Evolutionary conservation across 345 rosid genomes (phyloP), one percentile per base, ranked within the genome.

Genomic region (Linum usitatissimum): DNA sequence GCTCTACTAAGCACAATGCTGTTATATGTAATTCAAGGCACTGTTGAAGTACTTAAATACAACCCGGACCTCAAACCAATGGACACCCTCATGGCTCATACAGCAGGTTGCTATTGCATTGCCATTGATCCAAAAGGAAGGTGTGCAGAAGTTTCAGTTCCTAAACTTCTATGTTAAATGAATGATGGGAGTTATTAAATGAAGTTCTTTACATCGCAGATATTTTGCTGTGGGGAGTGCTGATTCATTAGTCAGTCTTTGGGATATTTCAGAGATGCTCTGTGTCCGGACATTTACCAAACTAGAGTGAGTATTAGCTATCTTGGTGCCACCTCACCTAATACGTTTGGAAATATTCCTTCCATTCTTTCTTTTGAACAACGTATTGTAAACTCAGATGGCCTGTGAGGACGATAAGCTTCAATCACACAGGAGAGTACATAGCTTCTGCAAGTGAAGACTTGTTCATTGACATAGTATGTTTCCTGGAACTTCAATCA

Each of bases 221-320:
- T 87, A 90, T 75, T 93, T 93, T 81, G 97, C 97, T 59, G 95
- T 93, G 30, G 99, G 99, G 69, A 93, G 99, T 83, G 97, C 99
- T 9, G 99, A 90, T 82, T 90, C 99, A 58, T 79, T 93, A 54
- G 99, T 93, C 72, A 90, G 97, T 81, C 97, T 93, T 61, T 93
- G 99, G 96, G 91, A 87, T 79, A 87, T 93, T 67, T 80, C 90
- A 64, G 87, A 87, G 75, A 90, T 86, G 97, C 92, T 90, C 55
- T 93, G 97, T 58, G 85, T 91, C 64, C 77, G 88, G 59, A 91
- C 94, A 19, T 91, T 91, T 69, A 82, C 86, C 10, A 91, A 88
- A 70, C 97, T 88, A 36, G 94, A 91, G 97, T 91, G 73, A 84
- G 97, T 74, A 57, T 23, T 18, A 56, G 28, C 59, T 9, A n/a